Evolutionary conservation across 805 yeast species (phyloP), one percentile per base, ranked within the genome.

Genomic region (Peterozyma xylosa): DNA sequence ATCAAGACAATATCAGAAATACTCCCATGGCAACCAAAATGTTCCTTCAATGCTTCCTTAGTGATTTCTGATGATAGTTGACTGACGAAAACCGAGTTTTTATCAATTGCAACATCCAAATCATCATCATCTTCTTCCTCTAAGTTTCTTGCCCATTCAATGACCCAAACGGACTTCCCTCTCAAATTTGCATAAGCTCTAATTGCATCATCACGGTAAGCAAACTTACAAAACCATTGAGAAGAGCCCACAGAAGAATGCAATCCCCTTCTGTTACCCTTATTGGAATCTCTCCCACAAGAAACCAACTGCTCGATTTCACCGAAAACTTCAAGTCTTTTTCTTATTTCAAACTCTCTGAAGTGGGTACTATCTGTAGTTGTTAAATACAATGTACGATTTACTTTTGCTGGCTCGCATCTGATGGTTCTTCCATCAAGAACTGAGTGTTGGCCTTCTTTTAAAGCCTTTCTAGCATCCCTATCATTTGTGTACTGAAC

Each of bases 361-460:
- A 60, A 32, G 1, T 54, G 58, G 11, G 14, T 37, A 2, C 42
- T 47, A 11, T 49, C 45, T 10, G 53, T 48, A 5, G 68, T 60
- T 1, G 79, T 62, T 38, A 88, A 59, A 57, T 77, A 85, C 36
- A 91, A 66, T 11, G 97, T 90, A 50, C 97, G 72, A 62, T 90
- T 91, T 38, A 90, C 96, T 55, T 85, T 81, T 1, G 98, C 98
- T 15, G 81, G 81, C 63, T 91, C 97, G 63, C 96, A 86, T 45
- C 97, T 74, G 37, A 91, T 76, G 3, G 78, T 68, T 58, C 96
- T 73, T 11, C 89, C 95, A 57, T 86, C 79, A 39, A 89, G 62
- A 6, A 68, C 59, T 5, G 87, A 70, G 45, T 81, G 80, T 53
- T 86, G 91, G 10, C 88, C 95, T 47, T 70, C 69, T 15, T 58